A percentile compares a stretch with the other conserved stretches of the same genome.
Evolutionary conservation across 306 rosid genomes (phyloP).

Genomic region (Argentina anserina): DNA sequence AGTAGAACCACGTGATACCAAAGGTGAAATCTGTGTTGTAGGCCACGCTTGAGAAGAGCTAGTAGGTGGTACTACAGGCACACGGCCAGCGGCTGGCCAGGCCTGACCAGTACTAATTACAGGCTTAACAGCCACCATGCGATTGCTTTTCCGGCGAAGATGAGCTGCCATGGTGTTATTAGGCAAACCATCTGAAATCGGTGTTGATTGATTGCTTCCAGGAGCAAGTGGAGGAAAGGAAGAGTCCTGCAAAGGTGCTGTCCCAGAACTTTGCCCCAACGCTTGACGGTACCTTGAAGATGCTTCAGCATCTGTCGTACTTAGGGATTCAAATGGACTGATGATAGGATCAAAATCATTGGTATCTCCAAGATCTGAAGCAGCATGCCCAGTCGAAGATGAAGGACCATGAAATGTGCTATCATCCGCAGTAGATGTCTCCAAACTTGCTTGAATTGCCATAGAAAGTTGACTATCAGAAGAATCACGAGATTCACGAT

Average conservation of each 20-base stretch:
- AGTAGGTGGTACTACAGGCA: conserved; percentile 37
- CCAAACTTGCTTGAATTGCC: conserved; percentile 87
- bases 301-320: conserved; percentile 46
- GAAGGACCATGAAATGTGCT: conserved; percentile 32
- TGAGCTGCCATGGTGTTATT: conserved; percentile 78
- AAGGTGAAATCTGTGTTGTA: conserved; percentile 28
- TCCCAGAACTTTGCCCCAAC: conserved; percentile 56
- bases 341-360: conserved; percentile 52
- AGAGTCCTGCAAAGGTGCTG: conserved; percentile 52
- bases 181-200: conserved; percentile 52
- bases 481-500: conserved; percentile 56
- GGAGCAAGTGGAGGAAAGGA: conserved; percentile 86
- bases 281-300: conserved; percentile 86
- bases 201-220: conserved; percentile 46
- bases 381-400: conserved; percentile 40
- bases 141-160: conserved; percentile 57
- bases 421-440: conserved; percentile 49
- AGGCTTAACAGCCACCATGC: conserved; percentile 35
- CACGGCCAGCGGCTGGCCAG: conserved; percentile 71
- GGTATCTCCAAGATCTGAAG: conserved; percentile 37
- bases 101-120: conserved; percentile 56
- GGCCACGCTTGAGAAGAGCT: conserved; percentile 43
- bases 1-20: conserved; percentile 18
- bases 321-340: conserved; percentile 58
- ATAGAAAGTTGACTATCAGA: conserved; percentile 70